Percentiles rank a stretch among this genome's conserved stretches.
phyloP scores from a whole-genome alignment of 805 yeast species.

The Metschnikowia kofuensis region DNA sequence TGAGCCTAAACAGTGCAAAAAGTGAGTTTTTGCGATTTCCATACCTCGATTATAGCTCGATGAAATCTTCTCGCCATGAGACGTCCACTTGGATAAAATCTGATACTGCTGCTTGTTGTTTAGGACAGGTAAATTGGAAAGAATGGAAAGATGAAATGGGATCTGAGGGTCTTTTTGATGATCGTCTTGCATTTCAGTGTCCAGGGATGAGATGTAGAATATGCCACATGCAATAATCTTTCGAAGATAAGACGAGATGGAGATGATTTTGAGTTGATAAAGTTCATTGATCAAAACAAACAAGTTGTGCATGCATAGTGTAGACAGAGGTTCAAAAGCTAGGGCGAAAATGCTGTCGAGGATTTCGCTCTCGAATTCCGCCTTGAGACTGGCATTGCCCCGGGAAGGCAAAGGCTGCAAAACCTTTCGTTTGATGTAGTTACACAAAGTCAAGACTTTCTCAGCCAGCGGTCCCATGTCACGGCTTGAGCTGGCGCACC shows the following conservation, averaged over 20 bases:
- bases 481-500: slow-evolving; percentile 42
- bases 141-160: slow-evolving; percentile 49
- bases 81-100: slow-evolving; percentile 49
- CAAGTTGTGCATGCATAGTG: slow-evolving; percentile 24
- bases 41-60: slow-evolving; percentile 40
- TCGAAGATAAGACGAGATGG: slow-evolving; percentile 68
- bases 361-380: slow-evolving; percentile 44
- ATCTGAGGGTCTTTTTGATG: slow-evolving; percentile 17
- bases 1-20: slow-evolving; percentile 30
- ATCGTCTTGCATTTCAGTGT: slow-evolving; percentile 10
- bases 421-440: slow-evolving; percentile 43
- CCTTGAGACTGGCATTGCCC: slow-evolving; percentile 27
- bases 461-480: slow-evolving; percentile 29
- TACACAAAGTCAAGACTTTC: slow-evolving; percentile 38
- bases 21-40: slow-evolving; percentile 27
- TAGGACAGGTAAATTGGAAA: slow-evolving; percentile 57
- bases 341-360: slow-evolving; percentile 37
- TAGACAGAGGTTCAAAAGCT: slow-evolving; percentile 16
- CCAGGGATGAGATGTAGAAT: slow-evolving; percentile 53
- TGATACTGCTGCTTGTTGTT: slow-evolving; percentile 54
- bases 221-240: slow-evolving; percentile 84
- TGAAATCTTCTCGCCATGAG: slow-evolving; percentile 27
- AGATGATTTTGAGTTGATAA: slow-evolving; percentile 47
- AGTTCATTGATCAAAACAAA: slow-evolving; percentile 53
- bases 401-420: slow-evolving; percentile 20